Conservation (phyloP, 768 basidiomycete genomes). For the Collybia sordida region DNA sequence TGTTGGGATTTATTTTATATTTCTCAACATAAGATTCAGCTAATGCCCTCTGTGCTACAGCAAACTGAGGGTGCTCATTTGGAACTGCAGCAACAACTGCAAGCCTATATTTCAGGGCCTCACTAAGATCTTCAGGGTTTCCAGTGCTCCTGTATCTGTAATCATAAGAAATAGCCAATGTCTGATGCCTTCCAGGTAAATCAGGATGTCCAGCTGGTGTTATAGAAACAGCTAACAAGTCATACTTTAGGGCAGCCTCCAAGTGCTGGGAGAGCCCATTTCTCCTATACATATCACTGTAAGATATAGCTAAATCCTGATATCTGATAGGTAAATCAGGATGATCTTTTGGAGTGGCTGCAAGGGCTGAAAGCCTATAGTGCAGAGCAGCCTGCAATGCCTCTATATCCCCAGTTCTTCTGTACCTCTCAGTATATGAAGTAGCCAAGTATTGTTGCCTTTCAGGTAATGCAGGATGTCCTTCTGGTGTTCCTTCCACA, state of each 20-base stretch:
- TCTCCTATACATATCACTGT: background rate
- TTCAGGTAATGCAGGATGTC: background rate
- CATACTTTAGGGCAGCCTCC: slow-evolving; percentile 13
- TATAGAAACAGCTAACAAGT: slow-evolving; percentile 1
- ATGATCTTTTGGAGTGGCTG: slow-evolving; percentile 7
- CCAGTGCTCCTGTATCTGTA: slow-evolving; percentile 18
- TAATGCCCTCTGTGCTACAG: background rate
- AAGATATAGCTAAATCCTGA: slow-evolving; percentile 5
- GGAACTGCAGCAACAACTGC: background rate
- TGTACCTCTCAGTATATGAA: background rate
- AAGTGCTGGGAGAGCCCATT: slow-evolving; percentile 13
- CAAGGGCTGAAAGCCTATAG: slow-evolving; percentile 2
- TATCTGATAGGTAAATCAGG: slow-evolving; percentile 4
- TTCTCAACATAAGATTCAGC: background rate
- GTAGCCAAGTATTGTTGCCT: background rate
- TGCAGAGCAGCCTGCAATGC: slow-evolving; percentile 3
- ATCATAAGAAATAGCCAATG: slow-evolving; percentile 15
- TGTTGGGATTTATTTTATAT: slow-evolving; percentile 4
- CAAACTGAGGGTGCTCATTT: background rate
- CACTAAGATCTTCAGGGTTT: slow-evolving; percentile 20
- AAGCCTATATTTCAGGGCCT: background rate
- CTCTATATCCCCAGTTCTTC: background rate
- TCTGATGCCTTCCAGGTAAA: slow-evolving; percentile 12
- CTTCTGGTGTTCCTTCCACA: background rate
- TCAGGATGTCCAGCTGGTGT: slow-evolving; percentile 6